Base-by-base conservation (phyloP, 78 protist species). In the Mastigamoeba balamuthi region DNA sequence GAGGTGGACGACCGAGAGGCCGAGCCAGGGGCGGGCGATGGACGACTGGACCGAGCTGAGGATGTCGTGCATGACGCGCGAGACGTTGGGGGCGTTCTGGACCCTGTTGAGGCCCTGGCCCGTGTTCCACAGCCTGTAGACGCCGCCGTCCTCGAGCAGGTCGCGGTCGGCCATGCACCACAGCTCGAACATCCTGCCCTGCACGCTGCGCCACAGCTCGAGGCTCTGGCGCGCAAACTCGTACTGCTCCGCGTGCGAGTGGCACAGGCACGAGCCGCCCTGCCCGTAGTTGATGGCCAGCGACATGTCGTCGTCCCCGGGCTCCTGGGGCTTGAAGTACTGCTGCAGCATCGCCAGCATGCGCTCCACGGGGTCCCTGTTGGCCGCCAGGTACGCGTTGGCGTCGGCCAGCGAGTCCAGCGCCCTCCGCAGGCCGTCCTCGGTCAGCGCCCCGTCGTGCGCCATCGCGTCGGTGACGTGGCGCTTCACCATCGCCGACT, bases 141-240 rank as follows among this genome's bases (percentile, higher is more conserved):
- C 4, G 66, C 67, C 76, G 4, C 74, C 78, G 9, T 30, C 1
- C 29, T 4, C 37, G 25, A 93, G 77, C 5, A 94, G 72, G 52
- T 93, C 97, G 25, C n/a, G 25, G 43, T 91, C 98, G 0, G 96
- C 92, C n/a, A 77, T 8, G 7, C 41, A 29, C 98, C 97, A 94
- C 40, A 94, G 89, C 37, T 48, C 25, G 74, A 88, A 96, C 83
- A 96, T 83, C 69, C 94, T 94, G 84, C 90, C 82, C 30, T 80
- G 77, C 39, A 96, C 81, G 52, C 82, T 82, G 40, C 94, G 48
- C 99, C 99, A 96, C 27, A 96, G 88, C 39, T 69, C 35, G 3
- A 96, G 90, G 0, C 93, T 70, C 74, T 96, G 96, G 66, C 70
- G 65, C 9, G 87, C 95, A 68, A 85, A 92, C 39, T 63, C 36